phyloP scores from a whole-genome alignment of 1,139 yeast genomes.

The Nakaseomyces glabratus region DNA sequence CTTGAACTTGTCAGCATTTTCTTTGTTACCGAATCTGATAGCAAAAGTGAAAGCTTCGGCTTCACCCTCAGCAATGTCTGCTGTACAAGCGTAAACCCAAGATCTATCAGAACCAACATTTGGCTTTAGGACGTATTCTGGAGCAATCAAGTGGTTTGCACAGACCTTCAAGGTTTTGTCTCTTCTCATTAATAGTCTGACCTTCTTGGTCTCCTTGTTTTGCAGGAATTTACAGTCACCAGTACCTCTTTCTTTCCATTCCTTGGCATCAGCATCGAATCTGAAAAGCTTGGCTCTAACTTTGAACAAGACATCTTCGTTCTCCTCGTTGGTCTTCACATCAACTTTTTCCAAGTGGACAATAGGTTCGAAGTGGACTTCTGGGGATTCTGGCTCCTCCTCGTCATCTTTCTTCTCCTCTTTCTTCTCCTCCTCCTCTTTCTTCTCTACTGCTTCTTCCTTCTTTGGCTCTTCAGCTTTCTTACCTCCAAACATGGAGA shows the following conservation, averaged over 20 bases:
- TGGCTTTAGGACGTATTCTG: conserved; percentile 80
- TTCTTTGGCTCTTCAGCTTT: conserved; percentile 30
- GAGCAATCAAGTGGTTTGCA: conserved; percentile 87
- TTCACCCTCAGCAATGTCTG: conserved; percentile 91
- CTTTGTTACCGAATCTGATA: conserved; percentile 93
- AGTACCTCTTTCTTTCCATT: conserved; percentile 99
- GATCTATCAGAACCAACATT: conserved; percentile 97
- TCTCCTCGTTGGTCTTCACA: conserved; percentile 93
- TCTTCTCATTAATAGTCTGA: conserved; percentile 94
- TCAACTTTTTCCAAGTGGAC: conserved; percentile 94
- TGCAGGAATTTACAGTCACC: conserved; percentile 95
- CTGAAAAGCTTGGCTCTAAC: conserved; percentile 92
- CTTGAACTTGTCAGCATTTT: conserved; percentile 93
- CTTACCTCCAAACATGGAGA: conserved; percentile 86
- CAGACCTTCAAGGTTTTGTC: conserved; percentile 96
- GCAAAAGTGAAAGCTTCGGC: conserved; percentile 96
- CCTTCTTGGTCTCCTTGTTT: conserved; percentile 73
- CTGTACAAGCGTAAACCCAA: conserved; percentile 94
- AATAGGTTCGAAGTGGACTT: conserved; percentile 93
- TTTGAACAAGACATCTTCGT: conserved; percentile 81
- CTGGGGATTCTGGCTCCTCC: conserved; percentile 83
- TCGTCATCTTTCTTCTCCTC: conserved; percentile 42
- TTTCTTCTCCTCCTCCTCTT: conserved; percentile 32
- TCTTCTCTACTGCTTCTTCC: conserved; percentile 33
- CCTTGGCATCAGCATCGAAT: conserved; percentile 72